phyloP scores from a whole-genome alignment of 148 eudicot genomes.

The Dysphania ambrosioides region DNA sequence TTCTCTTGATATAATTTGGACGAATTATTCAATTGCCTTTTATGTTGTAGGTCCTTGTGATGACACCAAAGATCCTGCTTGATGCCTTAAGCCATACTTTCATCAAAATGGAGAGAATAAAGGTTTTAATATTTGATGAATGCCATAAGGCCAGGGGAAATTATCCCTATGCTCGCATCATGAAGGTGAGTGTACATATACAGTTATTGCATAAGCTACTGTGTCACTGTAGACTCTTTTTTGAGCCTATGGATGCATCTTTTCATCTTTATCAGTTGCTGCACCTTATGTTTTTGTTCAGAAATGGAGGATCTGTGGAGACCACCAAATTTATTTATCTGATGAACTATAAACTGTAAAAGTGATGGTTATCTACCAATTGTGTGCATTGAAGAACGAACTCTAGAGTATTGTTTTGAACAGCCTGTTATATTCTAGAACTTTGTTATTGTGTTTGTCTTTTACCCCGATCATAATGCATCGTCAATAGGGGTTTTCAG shows the following conservation, averaged over 20 bases:
- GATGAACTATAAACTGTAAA: not conserved
- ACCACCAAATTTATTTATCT: not conserved
- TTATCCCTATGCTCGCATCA: conserved; percentile 68
- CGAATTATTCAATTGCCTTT: not conserved
- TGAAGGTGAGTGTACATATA: conserved; percentile 50
- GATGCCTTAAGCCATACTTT: conserved; percentile 70
- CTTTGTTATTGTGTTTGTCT: not conserved
- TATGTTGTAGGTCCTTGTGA: conserved; percentile 70
- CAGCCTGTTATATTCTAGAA: not conserved
- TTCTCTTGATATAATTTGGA: not conserved
- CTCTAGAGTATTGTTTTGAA: not conserved
- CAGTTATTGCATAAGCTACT: not conserved
- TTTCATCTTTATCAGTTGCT: not conserved
- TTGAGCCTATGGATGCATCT: not conserved
- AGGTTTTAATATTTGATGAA: conserved; percentile 83
- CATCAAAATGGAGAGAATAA: conserved; percentile 51
- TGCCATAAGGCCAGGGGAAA: conserved; percentile 85
- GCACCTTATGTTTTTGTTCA: not conserved
- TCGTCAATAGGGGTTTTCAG: not conserved
- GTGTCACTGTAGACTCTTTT: not conserved
- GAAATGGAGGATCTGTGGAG: not conserved
- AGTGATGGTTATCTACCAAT: not conserved
- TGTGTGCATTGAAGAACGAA: not conserved
- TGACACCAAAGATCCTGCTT: conserved; percentile 75
- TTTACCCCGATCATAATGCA: not conserved